Conservation (phyloP, 1,139 yeast species). For the Yamadazyma atmosphaerica region DNA sequence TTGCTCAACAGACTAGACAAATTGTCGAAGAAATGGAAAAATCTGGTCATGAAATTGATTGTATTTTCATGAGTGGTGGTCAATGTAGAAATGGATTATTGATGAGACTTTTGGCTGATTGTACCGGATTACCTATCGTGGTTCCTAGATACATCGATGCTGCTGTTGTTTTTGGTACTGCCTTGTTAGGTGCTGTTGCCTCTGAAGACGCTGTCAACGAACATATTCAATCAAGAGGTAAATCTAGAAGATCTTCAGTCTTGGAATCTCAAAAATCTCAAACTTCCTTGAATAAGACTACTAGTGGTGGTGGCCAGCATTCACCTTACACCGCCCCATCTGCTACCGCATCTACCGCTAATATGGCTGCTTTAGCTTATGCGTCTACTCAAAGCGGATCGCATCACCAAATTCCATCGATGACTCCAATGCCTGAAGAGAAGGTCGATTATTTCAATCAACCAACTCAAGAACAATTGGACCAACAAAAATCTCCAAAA, state of each 20-base stretch:
- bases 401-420: constrained; percentile 55
- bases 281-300: constrained; percentile 23
- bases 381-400: constrained; percentile 34
- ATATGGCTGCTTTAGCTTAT: constrained; percentile 55
- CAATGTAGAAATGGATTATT: constrained; percentile 90
- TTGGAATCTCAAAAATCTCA: constrained; percentile 36
- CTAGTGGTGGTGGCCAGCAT: constrained; percentile 30
- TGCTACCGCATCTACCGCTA: constrained; percentile 62
- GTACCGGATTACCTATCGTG: constrained; percentile 89
- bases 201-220: constrained; percentile 58
- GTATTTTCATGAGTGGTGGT: constrained; percentile 92
- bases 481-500: constrained; percentile 16
- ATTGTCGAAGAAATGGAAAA: constrained; percentile 82
- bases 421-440: constrained; percentile 54
- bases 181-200: constrained; percentile 92
- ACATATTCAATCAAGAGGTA: constrained; percentile 32
- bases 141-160: constrained; percentile 95
- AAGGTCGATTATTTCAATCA: constrained; percentile 47
- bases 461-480: constrained; percentile 18
- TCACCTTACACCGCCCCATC: constrained; percentile 78
- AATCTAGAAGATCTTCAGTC: constrained; percentile 40
- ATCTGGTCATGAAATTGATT: constrained; percentile 73
- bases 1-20: constrained; percentile 96
- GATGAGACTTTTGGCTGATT: constrained; percentile 87
- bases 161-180: constrained; percentile 95